Evolutionary conservation across 163 green algal genomes (phyloP).

Genomic region (Scenedesmus sp.): DNA sequence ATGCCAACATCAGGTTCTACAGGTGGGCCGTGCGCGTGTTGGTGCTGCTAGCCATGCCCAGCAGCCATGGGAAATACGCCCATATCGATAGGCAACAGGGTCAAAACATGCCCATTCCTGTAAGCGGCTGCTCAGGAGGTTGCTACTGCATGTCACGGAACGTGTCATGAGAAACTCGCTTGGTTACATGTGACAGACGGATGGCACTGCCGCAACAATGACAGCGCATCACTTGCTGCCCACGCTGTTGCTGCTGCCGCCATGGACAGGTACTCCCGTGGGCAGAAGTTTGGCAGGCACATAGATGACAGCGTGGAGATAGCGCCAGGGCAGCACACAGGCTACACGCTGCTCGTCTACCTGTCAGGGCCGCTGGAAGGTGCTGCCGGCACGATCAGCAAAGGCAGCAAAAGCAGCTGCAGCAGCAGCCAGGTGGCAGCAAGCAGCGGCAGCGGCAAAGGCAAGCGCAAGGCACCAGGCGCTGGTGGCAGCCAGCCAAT

Average conservation of each 20-base stretch:
- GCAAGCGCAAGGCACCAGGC: conserved; percentile 34
- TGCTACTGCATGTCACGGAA: too few species aligned
- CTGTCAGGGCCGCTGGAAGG: conserved; percentile 58
- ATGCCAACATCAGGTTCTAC: conserved; percentile 87
- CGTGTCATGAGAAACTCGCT: too few species aligned
- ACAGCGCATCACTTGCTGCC: neutral
- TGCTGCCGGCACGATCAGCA: neutral
- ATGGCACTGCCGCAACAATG: too few species aligned
- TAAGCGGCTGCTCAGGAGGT: too few species aligned
- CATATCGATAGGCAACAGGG: too few species aligned
- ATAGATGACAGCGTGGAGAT: conserved; percentile 78
- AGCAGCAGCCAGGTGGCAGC: neutral
- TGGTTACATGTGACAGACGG: too few species aligned
- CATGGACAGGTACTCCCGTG: conserved; percentile 69
- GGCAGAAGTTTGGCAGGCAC: conserved; percentile 84
- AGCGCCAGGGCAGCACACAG: conserved; percentile 14
- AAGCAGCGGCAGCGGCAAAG: conserved; percentile 9
- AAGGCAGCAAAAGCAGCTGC: conserved; percentile 17
- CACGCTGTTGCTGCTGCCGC: neutral
- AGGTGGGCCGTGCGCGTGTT: conserved; percentile 3
- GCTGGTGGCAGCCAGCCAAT: conserved; percentile 20
- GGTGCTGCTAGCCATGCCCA: neutral
- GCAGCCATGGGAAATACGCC: neutral
- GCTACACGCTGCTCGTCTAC: conserved; percentile 88
- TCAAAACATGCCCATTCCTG: too few species aligned